phyloP scores from a whole-genome alignment of 345 rosid genomes.

The Bruguiera gymnorhiza region DNA sequence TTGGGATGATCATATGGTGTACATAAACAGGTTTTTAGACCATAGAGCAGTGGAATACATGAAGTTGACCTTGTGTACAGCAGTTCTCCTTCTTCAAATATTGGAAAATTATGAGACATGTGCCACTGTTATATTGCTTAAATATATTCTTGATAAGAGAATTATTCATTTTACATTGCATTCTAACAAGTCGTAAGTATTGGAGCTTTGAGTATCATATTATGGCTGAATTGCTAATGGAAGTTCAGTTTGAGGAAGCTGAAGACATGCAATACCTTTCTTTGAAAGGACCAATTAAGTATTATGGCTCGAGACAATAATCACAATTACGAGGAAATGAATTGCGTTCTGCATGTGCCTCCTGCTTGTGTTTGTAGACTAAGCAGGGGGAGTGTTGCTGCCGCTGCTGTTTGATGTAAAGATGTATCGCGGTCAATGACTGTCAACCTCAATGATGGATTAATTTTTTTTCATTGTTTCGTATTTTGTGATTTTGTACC shows the following conservation, averaged over 20 bases:
- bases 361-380: constrained; percentile 20
- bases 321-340: constrained; percentile 46
- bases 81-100: too few relatives aligned
- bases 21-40: too few relatives aligned
- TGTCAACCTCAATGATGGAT: constrained; percentile 5
- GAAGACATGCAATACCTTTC: constrained; percentile 49
- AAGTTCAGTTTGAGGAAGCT: constrained; percentile 71
- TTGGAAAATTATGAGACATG: too few relatives aligned
- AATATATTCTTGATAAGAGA: too few relatives aligned
- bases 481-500: not conserved
- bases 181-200: not conserved
- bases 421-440: not conserved
- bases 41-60: too few relatives aligned
- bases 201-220: constrained; percentile 80
- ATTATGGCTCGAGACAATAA: not conserved
- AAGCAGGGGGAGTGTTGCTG: constrained; percentile 8
- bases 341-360: constrained; percentile 10
- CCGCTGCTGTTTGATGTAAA: not conserved
- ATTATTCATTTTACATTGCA: too few relatives aligned
- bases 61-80: too few relatives aligned
- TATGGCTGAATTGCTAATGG: constrained; percentile 71
- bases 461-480: not conserved
- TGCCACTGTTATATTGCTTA: too few relatives aligned
- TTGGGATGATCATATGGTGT: too few relatives aligned
- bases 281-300: not conserved